Percentiles rank a stretch among this genome's conserved stretches.
These are phyloP conservation scores for Lodderomyces parapsilosis DNA, from an alignment of 1,139 yeast genomes.

Conservation along the genomic window DNA sequence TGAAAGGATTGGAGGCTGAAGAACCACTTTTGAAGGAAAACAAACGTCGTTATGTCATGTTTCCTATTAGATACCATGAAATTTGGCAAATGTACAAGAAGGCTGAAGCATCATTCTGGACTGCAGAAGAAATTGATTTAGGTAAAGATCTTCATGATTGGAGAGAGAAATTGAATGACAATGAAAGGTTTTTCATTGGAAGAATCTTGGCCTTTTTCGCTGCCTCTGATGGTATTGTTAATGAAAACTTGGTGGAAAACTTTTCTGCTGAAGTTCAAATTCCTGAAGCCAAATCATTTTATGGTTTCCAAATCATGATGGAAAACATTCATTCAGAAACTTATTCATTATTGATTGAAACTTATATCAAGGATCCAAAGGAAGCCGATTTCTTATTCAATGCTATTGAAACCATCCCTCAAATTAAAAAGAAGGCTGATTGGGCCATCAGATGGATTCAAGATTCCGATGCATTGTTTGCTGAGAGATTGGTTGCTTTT, in stretches of 20 bases:
- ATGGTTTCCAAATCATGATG: conserved; percentile 99
- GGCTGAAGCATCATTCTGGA: conserved; percentile 99
- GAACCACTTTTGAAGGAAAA: conserved; percentile 90
- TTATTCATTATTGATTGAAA: conserved; percentile 88
- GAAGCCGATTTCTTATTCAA: conserved; percentile 87
- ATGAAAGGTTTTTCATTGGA: conserved; percentile 87
- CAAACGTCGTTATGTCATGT: conserved; percentile 85
- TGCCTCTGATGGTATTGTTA: conserved; percentile 96
- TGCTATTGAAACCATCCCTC: conserved; percentile 92
- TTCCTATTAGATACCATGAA: conserved; percentile 97
- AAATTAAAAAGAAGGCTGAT: conserved; percentile 93
- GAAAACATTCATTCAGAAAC: conserved; percentile 98
- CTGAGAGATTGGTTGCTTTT: conserved; percentile 94
- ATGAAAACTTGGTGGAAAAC: conserved; percentile 94
- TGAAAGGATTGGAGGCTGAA: conserved; percentile 76
- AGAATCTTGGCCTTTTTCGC: conserved; percentile 97
- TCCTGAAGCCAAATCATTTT: conserved; percentile 98
- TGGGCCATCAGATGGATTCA: conserved; percentile 98
- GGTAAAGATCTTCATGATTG: conserved; percentile 90
- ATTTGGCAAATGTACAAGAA: conserved; percentile 99
- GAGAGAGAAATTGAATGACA: conserved; percentile 79
- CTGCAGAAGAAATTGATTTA: conserved; percentile 97
- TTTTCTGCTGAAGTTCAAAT: conserved; percentile 96
- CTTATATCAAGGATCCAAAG: conserved; percentile 92
- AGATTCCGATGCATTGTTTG: conserved; percentile 83